phyloP scores from a whole-genome alignment of 2,329 filamentous ascomycete species.

The Lachnellula cervina region DNA sequence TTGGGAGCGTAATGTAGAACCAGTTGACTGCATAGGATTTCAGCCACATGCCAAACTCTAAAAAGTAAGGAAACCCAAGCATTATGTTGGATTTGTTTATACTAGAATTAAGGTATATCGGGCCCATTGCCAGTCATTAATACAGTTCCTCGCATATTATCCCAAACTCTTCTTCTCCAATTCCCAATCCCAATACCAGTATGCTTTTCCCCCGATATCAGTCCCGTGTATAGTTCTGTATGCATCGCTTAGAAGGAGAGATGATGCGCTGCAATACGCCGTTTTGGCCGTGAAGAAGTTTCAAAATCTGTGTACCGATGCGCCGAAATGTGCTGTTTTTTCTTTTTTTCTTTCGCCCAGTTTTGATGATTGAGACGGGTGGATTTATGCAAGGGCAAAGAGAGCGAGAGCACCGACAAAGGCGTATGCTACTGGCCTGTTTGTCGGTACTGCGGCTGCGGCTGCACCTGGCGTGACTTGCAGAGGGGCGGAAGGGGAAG shows the following conservation, averaged over 20 bases:
- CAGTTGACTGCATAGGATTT: too few relatives aligned
- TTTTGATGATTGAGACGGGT: too few relatives aligned
- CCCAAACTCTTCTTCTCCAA: neutral
- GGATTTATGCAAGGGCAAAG: slow-evolving; percentile 23
- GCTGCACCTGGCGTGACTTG: slow-evolving; percentile 10
- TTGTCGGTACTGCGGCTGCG: slow-evolving; percentile 19
- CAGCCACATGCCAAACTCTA: too few relatives aligned
- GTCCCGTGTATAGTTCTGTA: neutral
- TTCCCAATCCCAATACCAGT: neutral
- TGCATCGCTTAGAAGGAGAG: neutral
- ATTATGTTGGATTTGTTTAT: neutral
- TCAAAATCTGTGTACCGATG: neutral
- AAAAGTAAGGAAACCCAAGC: too few relatives aligned
- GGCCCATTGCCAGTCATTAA: neutral
- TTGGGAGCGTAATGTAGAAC: too few relatives aligned
- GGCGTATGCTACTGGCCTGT: slow-evolving; percentile 22
- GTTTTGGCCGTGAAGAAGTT: neutral
- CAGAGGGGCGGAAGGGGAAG: slow-evolving; percentile 15
- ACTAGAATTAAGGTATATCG: neutral
- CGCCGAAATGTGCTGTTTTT: neutral
- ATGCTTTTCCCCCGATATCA: neutral
- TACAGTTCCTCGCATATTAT: neutral
- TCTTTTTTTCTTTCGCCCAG: too few relatives aligned
- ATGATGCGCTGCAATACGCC: neutral
- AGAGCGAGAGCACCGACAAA: slow-evolving; percentile 28